These are phyloP conservation scores for Phytophthora colocasiae DNA, from an alignment of 352 stramenopile species.

Conservation along the genomic window DNA sequence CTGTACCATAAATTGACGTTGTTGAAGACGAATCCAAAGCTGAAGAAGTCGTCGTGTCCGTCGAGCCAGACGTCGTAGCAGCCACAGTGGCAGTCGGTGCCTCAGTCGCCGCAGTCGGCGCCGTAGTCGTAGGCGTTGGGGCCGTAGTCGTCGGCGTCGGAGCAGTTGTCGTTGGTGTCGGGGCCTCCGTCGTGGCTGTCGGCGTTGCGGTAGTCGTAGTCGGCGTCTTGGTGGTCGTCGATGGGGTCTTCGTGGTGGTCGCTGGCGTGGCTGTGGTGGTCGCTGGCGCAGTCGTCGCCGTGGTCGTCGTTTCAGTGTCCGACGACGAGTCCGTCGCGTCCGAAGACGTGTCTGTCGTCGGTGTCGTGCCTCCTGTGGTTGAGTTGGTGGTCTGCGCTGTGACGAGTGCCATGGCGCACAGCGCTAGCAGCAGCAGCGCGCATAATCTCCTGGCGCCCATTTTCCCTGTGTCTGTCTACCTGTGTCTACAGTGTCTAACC, in stretches of 20 bases:
- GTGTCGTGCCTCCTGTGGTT: slow-evolving; percentile 21
- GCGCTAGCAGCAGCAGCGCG: slow-evolving; percentile 28
- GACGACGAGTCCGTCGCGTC: slow-evolving; percentile 26
- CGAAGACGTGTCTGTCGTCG: slow-evolving; percentile 10
- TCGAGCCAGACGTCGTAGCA: slow-evolving; percentile 31
- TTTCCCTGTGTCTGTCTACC: slow-evolving; percentile 8
- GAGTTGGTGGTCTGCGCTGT: slow-evolving; percentile 35
- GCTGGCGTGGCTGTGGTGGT: slow-evolving; percentile 30
- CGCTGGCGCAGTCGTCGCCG: slow-evolving; percentile 21
- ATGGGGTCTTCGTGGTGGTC: slow-evolving; percentile 22
- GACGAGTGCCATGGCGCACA: slow-evolving; percentile 30
- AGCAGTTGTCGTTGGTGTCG: slow-evolving; percentile 19
- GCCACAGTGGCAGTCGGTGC: slow-evolving; percentile 15
- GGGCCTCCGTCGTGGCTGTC: slow-evolving; percentile 23
- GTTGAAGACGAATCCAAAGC: slow-evolving; percentile 46
- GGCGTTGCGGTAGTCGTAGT: slow-evolving; percentile 18
- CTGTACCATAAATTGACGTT: slow-evolving; percentile 61
- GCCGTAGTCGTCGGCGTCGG: slow-evolving; percentile 24
- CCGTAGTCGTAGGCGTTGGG: slow-evolving; percentile 13
- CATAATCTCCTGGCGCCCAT: slow-evolving; percentile 32
- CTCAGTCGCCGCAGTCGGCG: slow-evolving; percentile 18
- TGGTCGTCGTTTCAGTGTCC: slow-evolving; percentile 28
- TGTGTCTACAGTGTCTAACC: slow-evolving; percentile 12
- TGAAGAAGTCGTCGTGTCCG: slow-evolving; percentile 33
- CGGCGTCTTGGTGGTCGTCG: slow-evolving; percentile 31